Evolutionary conservation across 768 basidiomycete species (phyloP).

Genomic region (Pulveroboletus sp.): DNA sequence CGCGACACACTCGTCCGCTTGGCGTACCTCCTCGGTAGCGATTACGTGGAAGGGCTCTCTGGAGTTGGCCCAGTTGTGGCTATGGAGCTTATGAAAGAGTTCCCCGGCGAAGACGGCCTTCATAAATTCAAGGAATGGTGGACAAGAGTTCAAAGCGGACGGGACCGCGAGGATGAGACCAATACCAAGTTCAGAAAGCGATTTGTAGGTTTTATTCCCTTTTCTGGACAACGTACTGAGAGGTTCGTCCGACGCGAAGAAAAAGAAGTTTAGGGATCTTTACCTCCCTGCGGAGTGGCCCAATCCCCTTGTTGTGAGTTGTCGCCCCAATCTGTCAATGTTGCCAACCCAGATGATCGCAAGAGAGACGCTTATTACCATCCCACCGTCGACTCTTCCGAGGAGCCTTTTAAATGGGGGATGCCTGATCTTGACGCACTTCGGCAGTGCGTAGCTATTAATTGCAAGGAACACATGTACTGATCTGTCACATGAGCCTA

Average conservation of each 20-base stretch:
- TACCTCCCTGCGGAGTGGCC: slow-evolving; percentile 87
- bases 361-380: slow-evolving; percentile 93
- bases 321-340: slow-evolving; percentile 7
- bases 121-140: slow-evolving; percentile 94
- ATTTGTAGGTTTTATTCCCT: slow-evolving; percentile 61
- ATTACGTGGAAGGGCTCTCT: slow-evolving; percentile 90
- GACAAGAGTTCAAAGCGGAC: slow-evolving; percentile 86
- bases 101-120: slow-evolving; percentile 81
- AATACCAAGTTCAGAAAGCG: slow-evolving; percentile 75
- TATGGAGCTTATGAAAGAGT: slow-evolving; percentile 93
- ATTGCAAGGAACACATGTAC: slow-evolving; percentile 1
- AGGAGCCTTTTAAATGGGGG: slow-evolving; percentile 96
- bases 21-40: slow-evolving; percentile 94
- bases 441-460: slow-evolving; percentile 55
- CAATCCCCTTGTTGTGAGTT: slow-evolving; percentile 80
- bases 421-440: slow-evolving; percentile 94
- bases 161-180: slow-evolving; percentile 73
- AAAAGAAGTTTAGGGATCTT: slow-evolving; percentile 84
- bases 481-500: slow-evolving; percentile 28
- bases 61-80: slow-evolving; percentile 95
- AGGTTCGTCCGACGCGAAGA: slow-evolving; percentile 46
- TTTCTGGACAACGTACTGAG: slow-evolving; percentile 9
- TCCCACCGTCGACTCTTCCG: slow-evolving; percentile 85
- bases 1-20: slow-evolving; percentile 83
- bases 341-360: not conserved